Evolutionary conservation across 805 yeast species (phyloP).

Genomic region (Candida golubevii): DNA sequence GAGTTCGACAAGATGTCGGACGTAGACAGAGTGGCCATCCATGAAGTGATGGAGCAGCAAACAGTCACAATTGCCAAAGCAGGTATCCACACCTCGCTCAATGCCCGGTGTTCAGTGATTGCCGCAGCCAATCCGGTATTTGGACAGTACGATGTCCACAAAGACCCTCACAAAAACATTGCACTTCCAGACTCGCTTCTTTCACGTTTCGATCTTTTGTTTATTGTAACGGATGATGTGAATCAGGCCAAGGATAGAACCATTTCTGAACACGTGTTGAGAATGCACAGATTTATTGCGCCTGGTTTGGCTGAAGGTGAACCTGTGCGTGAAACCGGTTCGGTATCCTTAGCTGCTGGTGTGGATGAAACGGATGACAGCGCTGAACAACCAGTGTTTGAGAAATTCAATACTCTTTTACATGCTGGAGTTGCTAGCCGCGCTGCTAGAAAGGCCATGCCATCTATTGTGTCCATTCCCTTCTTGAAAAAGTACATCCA

Average conservation of each 20-base stretch:
- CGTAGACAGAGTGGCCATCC: slow-evolving; percentile 94
- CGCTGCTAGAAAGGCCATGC: slow-evolving; percentile 22
- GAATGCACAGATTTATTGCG: slow-evolving; percentile 87
- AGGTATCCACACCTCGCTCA: slow-evolving; percentile 93
- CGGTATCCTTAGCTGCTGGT: slow-evolving; percentile 78
- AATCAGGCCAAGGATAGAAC: slow-evolving; percentile 78
- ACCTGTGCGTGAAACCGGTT: slow-evolving; percentile 77
- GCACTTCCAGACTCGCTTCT: slow-evolving; percentile 94
- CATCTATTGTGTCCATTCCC: slow-evolving; percentile 57
- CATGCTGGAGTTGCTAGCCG: slow-evolving; percentile 65
- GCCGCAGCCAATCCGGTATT: slow-evolving; percentile 98
- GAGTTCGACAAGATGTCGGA: slow-evolving; percentile 99
- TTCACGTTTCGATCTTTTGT: slow-evolving; percentile 93
- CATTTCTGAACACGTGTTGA: slow-evolving; percentile 89
- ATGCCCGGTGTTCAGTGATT: slow-evolving; percentile 93
- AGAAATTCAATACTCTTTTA: slow-evolving; percentile 73
- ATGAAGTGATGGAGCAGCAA: slow-evolving; percentile 99
- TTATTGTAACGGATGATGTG: slow-evolving; percentile 94
- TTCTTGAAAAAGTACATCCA: slow-evolving; percentile 90
- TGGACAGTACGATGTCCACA: slow-evolving; percentile 94
- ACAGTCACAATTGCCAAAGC: slow-evolving; percentile 98
- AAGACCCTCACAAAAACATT: slow-evolving; percentile 93
- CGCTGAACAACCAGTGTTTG: slow-evolving; percentile 66
- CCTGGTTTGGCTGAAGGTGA: slow-evolving; percentile 89
- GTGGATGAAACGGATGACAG: slow-evolving; percentile 44